Evolutionary conservation across 1,139 yeast species (phyloP).

Genomic region (Taphrina deformans): DNA sequence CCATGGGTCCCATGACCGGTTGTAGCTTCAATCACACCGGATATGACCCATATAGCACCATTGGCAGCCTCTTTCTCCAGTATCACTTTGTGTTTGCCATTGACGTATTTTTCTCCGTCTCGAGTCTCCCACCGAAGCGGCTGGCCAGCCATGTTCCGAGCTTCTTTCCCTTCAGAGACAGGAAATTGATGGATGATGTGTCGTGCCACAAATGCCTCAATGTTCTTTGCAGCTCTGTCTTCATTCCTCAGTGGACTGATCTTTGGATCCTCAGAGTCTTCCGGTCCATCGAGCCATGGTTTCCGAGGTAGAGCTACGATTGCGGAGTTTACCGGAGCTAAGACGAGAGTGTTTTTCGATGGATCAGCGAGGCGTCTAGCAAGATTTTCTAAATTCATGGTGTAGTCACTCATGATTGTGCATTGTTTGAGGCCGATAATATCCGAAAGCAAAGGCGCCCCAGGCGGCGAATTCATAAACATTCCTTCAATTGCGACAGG

Average conservation of each 20-base stretch:
- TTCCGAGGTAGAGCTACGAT: slow-evolving; percentile 43
- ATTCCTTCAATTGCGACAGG: background rate
- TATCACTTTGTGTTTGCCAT: slow-evolving; percentile 20
- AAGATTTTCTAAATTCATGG: slow-evolving; percentile 3
- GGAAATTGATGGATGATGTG: slow-evolving; percentile 41
- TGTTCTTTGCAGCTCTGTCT: slow-evolving; percentile 41
- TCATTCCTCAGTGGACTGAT: slow-evolving; percentile 41
- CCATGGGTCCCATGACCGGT: background rate
- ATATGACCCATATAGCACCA: slow-evolving; percentile 21
- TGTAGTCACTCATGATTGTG: slow-evolving; percentile 29
- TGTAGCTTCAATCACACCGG: slow-evolving; percentile 6
- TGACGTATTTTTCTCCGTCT: slow-evolving; percentile 6
- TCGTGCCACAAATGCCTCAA: slow-evolving; percentile 43
- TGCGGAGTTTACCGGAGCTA: slow-evolving; percentile 47
- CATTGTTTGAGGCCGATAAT: slow-evolving; percentile 25
- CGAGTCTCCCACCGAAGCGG: background rate
- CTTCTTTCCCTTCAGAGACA: background rate
- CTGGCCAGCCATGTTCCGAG: background rate
- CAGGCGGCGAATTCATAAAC: slow-evolving; percentile 12
- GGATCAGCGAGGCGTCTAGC: slow-evolving; percentile 42
- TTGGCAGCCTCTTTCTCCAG: slow-evolving; percentile 22
- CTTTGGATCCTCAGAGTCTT: slow-evolving; percentile 35
- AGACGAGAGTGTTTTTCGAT: slow-evolving; percentile 42
- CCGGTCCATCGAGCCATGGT: slow-evolving; percentile 47
- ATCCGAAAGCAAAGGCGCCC: slow-evolving; percentile 17